Conservation (phyloP, 805 yeast species). For the Ogataea corticis region DNA sequence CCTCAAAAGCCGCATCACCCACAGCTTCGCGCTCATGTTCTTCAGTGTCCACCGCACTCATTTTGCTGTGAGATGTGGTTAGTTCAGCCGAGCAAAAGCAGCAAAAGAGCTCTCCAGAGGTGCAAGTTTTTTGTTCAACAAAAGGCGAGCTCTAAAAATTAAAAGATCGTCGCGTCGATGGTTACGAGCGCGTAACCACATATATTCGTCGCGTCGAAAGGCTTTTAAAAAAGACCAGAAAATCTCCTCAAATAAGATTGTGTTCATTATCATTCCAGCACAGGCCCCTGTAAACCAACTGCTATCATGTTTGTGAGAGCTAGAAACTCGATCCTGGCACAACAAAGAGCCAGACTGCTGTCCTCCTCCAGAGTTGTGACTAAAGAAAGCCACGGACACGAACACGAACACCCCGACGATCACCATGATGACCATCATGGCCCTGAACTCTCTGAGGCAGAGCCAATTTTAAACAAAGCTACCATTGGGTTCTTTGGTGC, state of each 20-base stretch:
- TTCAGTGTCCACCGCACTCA: background rate
- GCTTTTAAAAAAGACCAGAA: background rate
- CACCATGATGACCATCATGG: slow-evolving; percentile 20
- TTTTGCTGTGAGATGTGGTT: background rate
- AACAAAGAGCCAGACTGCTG: background rate
- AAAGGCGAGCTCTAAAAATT: background rate
- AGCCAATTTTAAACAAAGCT: slow-evolving; percentile 29
- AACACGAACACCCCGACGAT: slow-evolving; percentile 14
- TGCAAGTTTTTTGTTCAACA: background rate
- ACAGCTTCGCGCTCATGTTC: background rate
- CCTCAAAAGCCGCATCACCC: background rate
- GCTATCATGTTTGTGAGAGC: background rate
- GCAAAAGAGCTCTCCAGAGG: background rate
- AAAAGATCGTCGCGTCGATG: slow-evolving; percentile 6
- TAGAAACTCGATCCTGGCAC: background rate
- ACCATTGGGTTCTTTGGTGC: slow-evolving; percentile 24
- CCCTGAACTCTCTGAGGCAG: slow-evolving; percentile 28
- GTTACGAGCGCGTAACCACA: background rate
- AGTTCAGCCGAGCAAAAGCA: background rate
- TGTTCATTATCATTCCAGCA: background rate
- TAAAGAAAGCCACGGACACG: slow-evolving; percentile 8
- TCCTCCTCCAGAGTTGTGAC: background rate
- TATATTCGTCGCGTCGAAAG: slow-evolving; percentile 1
- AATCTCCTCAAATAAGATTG: background rate
- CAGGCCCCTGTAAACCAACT: background rate